Base-by-base conservation (phyloP, 169 alveolate genomes). In the Hammondia hammondi region DNA sequence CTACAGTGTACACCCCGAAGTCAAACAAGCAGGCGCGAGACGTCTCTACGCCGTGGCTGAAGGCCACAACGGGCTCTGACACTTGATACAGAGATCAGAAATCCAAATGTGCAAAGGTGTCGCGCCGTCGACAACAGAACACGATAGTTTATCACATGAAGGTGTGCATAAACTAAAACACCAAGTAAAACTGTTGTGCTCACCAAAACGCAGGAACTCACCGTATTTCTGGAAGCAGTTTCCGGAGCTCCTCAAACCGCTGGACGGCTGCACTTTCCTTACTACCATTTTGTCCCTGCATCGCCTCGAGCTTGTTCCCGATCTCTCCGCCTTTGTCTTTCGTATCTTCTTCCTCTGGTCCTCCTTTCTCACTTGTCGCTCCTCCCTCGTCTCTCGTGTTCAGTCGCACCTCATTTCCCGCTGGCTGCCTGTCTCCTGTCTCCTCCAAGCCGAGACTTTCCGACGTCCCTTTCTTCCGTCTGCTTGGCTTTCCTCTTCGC, bases 201-300 rank as follows among this genome's bases (percentile, higher is more conserved):
- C 19, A 3, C 24, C 61, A 7, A 14, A 7, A 14, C 0, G 24
- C 61, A 52, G 61, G 61, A 52, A 67, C 92, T 10, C 21, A 88
- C 92, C 92, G 48, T 21, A 88, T 19, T 19, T 56, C 92, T 24
- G 92, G 92, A 12, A 88, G 61, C 14, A 35, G 48, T 43, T n/a
- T 35, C 67, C 14, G n/a, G 35, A 88, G 84, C 61, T 57, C 81
- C 61, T 45, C 56, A 57, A 37, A 57, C 43, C n/a, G n/a, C 84
- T 88, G 81, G 5, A 67, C 73, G 12, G 92, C 92, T 4, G 92
- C 81, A 6, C 67, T n/a, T 29, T 48, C 91, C 77, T 48, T 43
- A 48, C 35, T 43, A 37, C 7, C 6, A 27, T 17, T 21, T 29
- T 27, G 32, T 70, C 39, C 24, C 70, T 82, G 57, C 5, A 3